These are phyloP conservation scores for Neurospora sp. DNA, from an alignment of 495 filamentous ascomycete species.

Conservation along the genomic window DNA sequence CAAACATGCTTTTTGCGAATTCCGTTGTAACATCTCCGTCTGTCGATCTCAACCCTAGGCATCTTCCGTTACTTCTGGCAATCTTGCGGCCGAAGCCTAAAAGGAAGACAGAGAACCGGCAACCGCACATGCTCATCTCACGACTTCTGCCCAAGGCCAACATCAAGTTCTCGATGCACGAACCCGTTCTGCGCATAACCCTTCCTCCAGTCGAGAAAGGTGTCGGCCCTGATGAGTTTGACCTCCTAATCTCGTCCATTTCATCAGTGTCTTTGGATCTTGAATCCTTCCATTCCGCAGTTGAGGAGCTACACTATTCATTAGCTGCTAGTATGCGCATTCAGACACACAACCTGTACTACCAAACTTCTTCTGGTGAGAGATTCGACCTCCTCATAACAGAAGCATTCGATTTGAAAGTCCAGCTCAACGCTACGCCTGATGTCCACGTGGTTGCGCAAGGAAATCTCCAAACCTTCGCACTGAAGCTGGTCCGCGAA, in stretches of 20 bases:
- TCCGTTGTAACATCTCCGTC: slow-evolving; percentile 93
- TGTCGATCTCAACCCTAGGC: slow-evolving; percentile 86
- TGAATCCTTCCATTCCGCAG: slow-evolving; percentile 85
- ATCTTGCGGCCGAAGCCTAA: slow-evolving; percentile 52
- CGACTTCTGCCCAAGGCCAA: slow-evolving; percentile 86
- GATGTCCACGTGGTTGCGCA: slow-evolving; percentile 74
- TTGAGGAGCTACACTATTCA: slow-evolving; percentile 77
- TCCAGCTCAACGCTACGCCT: slow-evolving; percentile 74
- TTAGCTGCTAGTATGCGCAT: slow-evolving; percentile 72
- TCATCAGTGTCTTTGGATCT: slow-evolving; percentile 87
- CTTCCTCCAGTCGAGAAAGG: slow-evolving; percentile 58
- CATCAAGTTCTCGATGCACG: slow-evolving; percentile 92
- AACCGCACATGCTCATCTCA: slow-evolving; percentile 66
- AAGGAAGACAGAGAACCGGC: slow-evolving; percentile 25
- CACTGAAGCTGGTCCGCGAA: slow-evolving; percentile 77
- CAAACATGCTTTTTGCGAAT: slow-evolving; percentile 93
- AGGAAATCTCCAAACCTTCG: slow-evolving; percentile 76
- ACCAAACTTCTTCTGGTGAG: slow-evolving; percentile 72
- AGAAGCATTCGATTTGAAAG: slow-evolving; percentile 76
- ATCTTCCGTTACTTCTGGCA: slow-evolving; percentile 77
- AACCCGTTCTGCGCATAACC: slow-evolving; percentile 83
- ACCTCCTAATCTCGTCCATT: slow-evolving; percentile 86
- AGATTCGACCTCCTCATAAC: slow-evolving; percentile 79
- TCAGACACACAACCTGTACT: slow-evolving; percentile 86
- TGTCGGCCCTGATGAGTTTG: slow-evolving; percentile 68